A percentile compares a stretch with the other conserved stretches of the same genome.
These are phyloP conservation scores for Hypoxylon intermedium DNA, from an alignment of 495 filamentous ascomycete species.

Conservation along the genomic window DNA sequence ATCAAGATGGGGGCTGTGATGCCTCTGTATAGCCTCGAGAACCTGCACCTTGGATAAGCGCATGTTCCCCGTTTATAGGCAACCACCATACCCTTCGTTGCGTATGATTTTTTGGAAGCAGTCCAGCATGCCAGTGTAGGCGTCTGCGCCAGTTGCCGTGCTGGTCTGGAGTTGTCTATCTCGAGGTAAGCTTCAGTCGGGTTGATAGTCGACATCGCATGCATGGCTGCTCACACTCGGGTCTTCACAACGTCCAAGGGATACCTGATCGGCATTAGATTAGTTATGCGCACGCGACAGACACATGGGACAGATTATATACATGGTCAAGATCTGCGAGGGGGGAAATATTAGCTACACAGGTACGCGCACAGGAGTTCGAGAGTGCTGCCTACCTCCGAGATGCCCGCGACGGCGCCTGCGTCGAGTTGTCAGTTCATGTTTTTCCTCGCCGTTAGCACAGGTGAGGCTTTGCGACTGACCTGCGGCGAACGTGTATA, in stretches of 20 bases:
- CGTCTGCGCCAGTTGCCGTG: slow-evolving; percentile 70
- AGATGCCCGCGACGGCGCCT: slow-evolving; percentile 89
- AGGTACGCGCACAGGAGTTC: slow-evolving; percentile 8
- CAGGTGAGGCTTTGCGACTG: slow-evolving; percentile 35
- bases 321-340: slow-evolving; percentile 20
- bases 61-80: neutral
- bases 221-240: slow-evolving; percentile 72
- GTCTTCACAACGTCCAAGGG: slow-evolving; percentile 98
- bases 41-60: slow-evolving; percentile 54
- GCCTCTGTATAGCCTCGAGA: slow-evolving; percentile 90
- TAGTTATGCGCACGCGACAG: slow-evolving; percentile 64
- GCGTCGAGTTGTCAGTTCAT: slow-evolving; percentile 21
- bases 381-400: slow-evolving; percentile 68
- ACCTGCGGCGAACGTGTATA: slow-evolving; percentile 86
- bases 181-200: slow-evolving; percentile 38
- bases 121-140: slow-evolving; percentile 96
- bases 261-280: slow-evolving; percentile 72
- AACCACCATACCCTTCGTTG: slow-evolving; percentile 80
- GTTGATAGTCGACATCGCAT: slow-evolving; percentile 8
- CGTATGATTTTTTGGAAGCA: slow-evolving; percentile 95
- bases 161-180: slow-evolving; percentile 85
- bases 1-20: slow-evolving; percentile 96
- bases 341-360: slow-evolving; percentile 17
- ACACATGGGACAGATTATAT: slow-evolving; percentile 29
- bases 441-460: neutral